These are phyloP conservation scores for Saksenaea oblongispora DNA, from an alignment of 371 early-diverging fungal genomes.

Conservation along the genomic window DNA sequence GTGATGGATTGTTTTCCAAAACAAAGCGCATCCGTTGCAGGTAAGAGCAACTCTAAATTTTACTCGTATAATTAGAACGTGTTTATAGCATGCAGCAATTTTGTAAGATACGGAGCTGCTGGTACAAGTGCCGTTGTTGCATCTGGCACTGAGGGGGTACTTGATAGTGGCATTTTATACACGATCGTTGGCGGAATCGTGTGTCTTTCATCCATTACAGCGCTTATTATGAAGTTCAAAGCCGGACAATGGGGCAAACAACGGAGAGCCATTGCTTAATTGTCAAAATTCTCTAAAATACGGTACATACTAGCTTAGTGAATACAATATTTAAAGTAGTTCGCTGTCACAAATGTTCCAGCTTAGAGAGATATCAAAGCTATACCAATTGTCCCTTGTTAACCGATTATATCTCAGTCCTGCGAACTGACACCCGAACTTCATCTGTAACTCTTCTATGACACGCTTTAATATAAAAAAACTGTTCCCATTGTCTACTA, in stretches of 20 bases:
- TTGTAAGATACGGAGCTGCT: constrained; percentile 39
- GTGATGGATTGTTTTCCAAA: constrained; percentile 45
- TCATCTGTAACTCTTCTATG: too few species aligned
- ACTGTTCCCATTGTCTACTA: too few species aligned
- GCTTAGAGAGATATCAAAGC: too few species aligned
- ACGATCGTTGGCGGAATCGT: constrained; percentile 29
- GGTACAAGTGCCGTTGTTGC: constrained; percentile 43
- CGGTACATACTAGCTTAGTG: too few species aligned
- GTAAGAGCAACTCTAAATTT: constrained; percentile 8
- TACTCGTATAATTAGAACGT: neutral
- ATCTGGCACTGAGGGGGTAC: constrained; percentile 27
- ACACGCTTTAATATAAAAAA: too few species aligned
- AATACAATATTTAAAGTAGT: too few species aligned
- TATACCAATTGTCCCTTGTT: too few species aligned
- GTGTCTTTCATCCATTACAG: constrained; percentile 8
- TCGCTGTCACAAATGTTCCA: too few species aligned
- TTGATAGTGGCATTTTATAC: constrained; percentile 34
- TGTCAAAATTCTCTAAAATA: neutral
- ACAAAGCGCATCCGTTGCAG: constrained; percentile 46
- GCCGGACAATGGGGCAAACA: constrained; percentile 21
- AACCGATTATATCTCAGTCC: too few species aligned
- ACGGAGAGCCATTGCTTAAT: neutral
- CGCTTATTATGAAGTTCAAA: constrained; percentile 20
- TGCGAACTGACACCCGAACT: too few species aligned
- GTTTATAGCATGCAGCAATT: constrained; percentile 43